Conservation (phyloP, 2,329 filamentous ascomycete species). For the Aspergillus ibericus region DNA sequence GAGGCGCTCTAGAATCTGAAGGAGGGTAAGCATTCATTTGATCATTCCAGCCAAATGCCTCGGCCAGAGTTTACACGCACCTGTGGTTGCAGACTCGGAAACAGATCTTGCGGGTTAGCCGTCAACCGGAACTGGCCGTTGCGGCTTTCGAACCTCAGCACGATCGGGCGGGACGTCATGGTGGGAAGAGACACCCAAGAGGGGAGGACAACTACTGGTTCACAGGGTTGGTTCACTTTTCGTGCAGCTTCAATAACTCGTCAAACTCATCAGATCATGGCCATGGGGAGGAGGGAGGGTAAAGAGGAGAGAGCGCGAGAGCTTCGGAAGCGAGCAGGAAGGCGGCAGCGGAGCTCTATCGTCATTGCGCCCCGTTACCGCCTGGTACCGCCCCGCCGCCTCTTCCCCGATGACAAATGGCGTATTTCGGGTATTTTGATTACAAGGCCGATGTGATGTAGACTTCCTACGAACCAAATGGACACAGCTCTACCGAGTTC, state of each 20-base stretch:
- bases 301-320: background rate
- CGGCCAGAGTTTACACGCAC: slow-evolving; percentile 25
- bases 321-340: slow-evolving; percentile 9
- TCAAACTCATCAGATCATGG: slow-evolving; percentile 7
- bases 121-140: slow-evolving; percentile 89
- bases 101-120: slow-evolving; percentile 71
- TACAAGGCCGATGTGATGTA: background rate
- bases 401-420: background rate
- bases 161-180: slow-evolving; percentile 59
- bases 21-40: slow-evolving; percentile 10
- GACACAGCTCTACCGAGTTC: background rate
- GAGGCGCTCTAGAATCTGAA: slow-evolving; percentile 59
- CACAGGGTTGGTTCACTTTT: background rate
- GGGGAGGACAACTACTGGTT: background rate
- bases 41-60: background rate
- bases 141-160: slow-evolving; percentile 83
- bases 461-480: too few species aligned
- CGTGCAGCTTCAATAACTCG: background rate
- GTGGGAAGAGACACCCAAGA: slow-evolving; percentile 2
- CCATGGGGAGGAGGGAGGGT: background rate
- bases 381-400: slow-evolving; percentile 6
- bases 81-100: slow-evolving; percentile 57
- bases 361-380: slow-evolving; percentile 20
- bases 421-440: slow-evolving; percentile 3
- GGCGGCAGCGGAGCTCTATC: slow-evolving; percentile 26